A percentile compares a stretch with the other conserved stretches of the same genome.
phyloP scores from a whole-genome alignment of 139 green algal species.

The Chlorokybus atmophyticus region DNA sequence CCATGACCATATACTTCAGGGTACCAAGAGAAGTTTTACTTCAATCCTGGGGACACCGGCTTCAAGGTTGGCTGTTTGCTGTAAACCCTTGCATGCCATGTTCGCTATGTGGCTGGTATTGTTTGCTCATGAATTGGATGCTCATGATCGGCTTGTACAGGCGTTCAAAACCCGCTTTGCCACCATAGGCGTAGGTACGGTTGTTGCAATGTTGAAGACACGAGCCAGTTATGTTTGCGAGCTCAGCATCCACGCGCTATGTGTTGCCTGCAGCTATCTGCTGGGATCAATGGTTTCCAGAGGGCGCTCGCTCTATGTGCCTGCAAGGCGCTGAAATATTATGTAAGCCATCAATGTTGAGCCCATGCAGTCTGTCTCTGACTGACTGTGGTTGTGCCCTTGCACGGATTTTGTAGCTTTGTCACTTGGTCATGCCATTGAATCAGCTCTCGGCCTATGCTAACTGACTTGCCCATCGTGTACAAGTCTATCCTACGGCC shows the following conservation, averaged over 20 bases:
- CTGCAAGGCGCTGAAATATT: slow-evolving; percentile 23
- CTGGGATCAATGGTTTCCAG: slow-evolving; percentile 39
- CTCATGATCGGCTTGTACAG: slow-evolving; percentile 9
- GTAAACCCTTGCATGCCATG: no score
- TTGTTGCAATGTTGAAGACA: no score
- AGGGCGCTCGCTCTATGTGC: slow-evolving; percentile 21
- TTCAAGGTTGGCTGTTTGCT: slow-evolving; percentile 22
- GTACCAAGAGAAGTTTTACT: slow-evolving; percentile 39
- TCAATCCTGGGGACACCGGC: slow-evolving; percentile 30
- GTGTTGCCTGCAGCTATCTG: slow-evolving; percentile 19
- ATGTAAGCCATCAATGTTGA: neutral
- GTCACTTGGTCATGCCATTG: no score
- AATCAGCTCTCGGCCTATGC: no score
- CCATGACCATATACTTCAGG: slow-evolving; percentile 8
- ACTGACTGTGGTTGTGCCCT: no score
- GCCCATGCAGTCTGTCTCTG: no score
- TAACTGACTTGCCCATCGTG: no score
- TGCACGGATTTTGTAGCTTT: no score
- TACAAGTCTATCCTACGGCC: slow-evolving; percentile 33
- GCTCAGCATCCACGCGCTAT: neutral
- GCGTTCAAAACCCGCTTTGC: slow-evolving; percentile 28
- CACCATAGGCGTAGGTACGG: slow-evolving; percentile 25
- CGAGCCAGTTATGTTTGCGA: no score
- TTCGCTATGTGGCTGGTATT: no score
- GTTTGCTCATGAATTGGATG: no score